These are phyloP conservation scores for Tetrahymena thermophila DNA, from an alignment of 73 alveolate species.

Conservation along the genomic window DNA sequence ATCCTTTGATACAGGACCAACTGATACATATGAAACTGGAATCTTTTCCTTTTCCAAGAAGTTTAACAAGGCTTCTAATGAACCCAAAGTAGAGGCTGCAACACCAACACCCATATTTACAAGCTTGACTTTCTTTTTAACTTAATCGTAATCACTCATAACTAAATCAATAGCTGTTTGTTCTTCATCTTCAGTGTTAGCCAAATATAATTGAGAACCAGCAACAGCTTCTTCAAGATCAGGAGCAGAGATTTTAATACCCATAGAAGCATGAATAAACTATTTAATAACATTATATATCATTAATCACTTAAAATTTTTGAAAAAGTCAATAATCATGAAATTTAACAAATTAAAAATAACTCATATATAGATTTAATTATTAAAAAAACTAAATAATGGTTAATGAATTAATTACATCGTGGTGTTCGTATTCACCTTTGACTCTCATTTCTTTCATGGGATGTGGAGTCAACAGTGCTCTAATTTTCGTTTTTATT, in stretches of 20 bases:
- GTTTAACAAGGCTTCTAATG: slow-evolving; percentile 94
- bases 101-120: slow-evolving; percentile 97
- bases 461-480: slow-evolving; percentile 98
- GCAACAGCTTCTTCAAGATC: slow-evolving; percentile 99
- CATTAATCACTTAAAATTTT: too few species aligned
- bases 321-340: too few species aligned
- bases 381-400: too few species aligned
- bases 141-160: slow-evolving; percentile 78
- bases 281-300: background rate
- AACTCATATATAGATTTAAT: too few species aligned
- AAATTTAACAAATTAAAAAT: too few species aligned
- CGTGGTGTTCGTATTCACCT: slow-evolving; percentile 96
- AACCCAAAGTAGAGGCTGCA: slow-evolving; percentile 98
- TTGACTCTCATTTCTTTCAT: slow-evolving; percentile 98
- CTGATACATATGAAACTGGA: slow-evolving; percentile 91
- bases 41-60: slow-evolving; percentile 76
- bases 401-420: slow-evolving; percentile 53
- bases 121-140: slow-evolving; percentile 82
- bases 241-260: slow-evolving; percentile 95
- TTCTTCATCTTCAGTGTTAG: slow-evolving; percentile 86
- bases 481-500: slow-evolving; percentile 94
- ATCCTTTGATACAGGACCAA: slow-evolving; percentile 95
- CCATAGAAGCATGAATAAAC: slow-evolving; percentile 87
- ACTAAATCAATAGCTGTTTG: slow-evolving; percentile 73
- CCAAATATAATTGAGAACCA: slow-evolving; percentile 91